phyloP scores from a whole-genome alignment of 176 grass and related monocot genomes.

The Luzula sylvatica region DNA sequence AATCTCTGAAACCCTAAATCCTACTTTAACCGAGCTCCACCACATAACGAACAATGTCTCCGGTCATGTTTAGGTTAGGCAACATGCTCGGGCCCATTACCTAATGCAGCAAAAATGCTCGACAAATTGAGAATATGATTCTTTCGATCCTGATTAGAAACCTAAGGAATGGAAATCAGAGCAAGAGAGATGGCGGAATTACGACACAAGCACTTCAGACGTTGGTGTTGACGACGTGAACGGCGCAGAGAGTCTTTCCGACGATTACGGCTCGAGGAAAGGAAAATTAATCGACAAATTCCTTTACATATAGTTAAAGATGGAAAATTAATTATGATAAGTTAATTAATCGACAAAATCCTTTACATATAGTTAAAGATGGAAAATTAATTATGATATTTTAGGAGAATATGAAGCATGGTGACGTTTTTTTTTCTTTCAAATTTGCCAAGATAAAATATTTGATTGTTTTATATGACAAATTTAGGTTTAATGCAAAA shows the following conservation, averaged over 20 bases:
- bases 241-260: constrained; percentile 33
- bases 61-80: constrained; percentile 53
- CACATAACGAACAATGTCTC: constrained; percentile 41
- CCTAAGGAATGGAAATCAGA: neutral
- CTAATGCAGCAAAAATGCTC: constrained; percentile 15
- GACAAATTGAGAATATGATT: neutral
- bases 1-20: constrained; percentile 6
- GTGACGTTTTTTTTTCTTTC: too few species aligned
- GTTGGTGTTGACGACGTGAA: constrained; percentile 34
- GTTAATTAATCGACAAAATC: too few species aligned
- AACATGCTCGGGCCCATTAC: constrained; percentile 67
- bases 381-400: too few species aligned
- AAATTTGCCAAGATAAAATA: too few species aligned
- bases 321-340: too few species aligned
- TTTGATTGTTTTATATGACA: too few species aligned
- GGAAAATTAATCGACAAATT: too few species aligned
- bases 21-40: constrained; percentile 22
- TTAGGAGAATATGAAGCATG: too few species aligned
- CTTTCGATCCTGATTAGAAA: too few species aligned
- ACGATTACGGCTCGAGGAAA: constrained; percentile 1
- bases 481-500: too few species aligned
- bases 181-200: neutral
- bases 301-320: too few species aligned
- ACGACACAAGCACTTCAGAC: constrained; percentile 21
- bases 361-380: too few species aligned